phyloP scores from a whole-genome alignment of 2,329 filamentous ascomycete species.

The Ilyonectria destructans region DNA sequence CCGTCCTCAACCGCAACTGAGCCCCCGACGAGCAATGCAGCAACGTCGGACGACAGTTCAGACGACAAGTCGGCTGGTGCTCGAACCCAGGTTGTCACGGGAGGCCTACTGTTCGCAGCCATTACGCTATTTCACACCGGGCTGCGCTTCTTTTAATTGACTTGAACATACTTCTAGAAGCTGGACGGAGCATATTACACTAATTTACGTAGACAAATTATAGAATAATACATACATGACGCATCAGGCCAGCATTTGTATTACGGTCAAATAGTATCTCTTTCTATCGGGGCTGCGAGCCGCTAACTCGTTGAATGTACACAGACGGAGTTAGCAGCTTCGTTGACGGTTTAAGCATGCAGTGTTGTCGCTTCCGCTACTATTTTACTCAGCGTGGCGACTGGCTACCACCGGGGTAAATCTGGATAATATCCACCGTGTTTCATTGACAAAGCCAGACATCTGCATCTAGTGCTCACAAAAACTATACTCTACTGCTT shows the following conservation, averaged over 20 bases:
- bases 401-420: no score
- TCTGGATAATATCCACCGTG: no score
- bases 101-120: slow-evolving; percentile 17
- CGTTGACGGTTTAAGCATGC: no score
- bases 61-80: slow-evolving; percentile 20
- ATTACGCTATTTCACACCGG: slow-evolving; percentile 13
- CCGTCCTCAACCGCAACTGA: slow-evolving; percentile 2
- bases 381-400: no score
- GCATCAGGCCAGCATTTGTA: not conserved
- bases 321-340: no score
- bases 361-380: no score
- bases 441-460: not conserved
- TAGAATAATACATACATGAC: slow-evolving; percentile 3
- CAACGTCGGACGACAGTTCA: not conserved
- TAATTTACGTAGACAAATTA: slow-evolving; percentile 2
- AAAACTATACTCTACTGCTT: slow-evolving; percentile 18
- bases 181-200: not conserved
- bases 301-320: no score
- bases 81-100: slow-evolving; percentile 3
- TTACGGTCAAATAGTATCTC: no score
- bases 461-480: slow-evolving; percentile 35
- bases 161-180: not conserved
- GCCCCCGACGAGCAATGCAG: slow-evolving; percentile 8
- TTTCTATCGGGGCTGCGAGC: no score
- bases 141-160: not conserved